phyloP scores from a whole-genome alignment of 202 grass and related monocot genomes.

The Dendrocalamus latiflorus region DNA sequence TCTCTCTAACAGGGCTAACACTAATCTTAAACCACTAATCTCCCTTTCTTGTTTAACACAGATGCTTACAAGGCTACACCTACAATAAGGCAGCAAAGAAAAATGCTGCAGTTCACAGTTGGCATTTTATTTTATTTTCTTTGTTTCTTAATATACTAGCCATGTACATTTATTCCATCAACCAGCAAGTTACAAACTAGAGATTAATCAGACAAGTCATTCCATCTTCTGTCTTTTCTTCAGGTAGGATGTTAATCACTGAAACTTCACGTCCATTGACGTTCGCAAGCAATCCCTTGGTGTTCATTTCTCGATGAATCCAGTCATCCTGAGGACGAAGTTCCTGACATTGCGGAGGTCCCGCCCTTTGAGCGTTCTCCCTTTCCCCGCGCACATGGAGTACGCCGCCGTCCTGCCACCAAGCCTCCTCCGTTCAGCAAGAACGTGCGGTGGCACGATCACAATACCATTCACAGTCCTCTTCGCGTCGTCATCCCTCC shows the following conservation, averaged over 20 bases:
- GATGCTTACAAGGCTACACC: not conserved
- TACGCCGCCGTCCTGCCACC: constrained; percentile 40
- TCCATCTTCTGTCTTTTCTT: not conserved
- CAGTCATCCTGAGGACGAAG: constrained; percentile 61
- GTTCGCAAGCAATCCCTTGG: not conserved
- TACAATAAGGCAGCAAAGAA: not conserved
- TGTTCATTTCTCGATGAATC: constrained; percentile 69
- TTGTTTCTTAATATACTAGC: not conserved
- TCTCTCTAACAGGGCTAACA: too few species aligned
- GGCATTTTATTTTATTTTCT: not conserved
- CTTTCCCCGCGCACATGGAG: constrained; percentile 71
- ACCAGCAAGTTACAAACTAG: not conserved
- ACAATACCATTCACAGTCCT: not conserved
- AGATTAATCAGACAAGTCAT: not conserved
- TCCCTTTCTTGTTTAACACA: not conserved
- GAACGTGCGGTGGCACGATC: constrained; percentile 48
- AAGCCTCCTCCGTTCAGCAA: constrained; percentile 26
- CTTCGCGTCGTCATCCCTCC: not conserved
- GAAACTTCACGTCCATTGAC: not conserved
- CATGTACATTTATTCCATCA: constrained; percentile 21
- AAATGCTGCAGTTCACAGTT: not conserved
- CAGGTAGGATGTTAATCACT: not conserved
- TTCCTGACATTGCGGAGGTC: constrained; percentile 66
- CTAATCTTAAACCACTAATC: too few species aligned
- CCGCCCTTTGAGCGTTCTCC: constrained; percentile 70